Conservation (phyloP, 2,329 filamentous ascomycete genomes). For the Arthroderma sp. region DNA sequence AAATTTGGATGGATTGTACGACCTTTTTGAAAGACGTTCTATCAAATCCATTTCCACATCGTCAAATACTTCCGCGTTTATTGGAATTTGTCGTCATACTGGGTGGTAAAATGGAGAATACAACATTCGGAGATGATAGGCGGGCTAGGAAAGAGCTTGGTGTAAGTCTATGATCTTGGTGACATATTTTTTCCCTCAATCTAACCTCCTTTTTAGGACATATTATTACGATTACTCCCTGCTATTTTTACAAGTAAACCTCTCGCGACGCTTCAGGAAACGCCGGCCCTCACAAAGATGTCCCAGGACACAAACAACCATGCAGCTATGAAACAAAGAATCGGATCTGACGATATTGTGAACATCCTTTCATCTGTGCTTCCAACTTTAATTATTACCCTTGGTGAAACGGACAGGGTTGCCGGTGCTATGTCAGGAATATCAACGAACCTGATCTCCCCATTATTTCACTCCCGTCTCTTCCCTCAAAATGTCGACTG, state of each 20-base stretch:
- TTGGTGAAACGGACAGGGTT: conserved; percentile 77
- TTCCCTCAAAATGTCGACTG: conserved; percentile 77
- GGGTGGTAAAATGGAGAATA: conserved; percentile 93
- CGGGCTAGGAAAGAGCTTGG: conserved; percentile 84
- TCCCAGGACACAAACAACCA: conserved; percentile 23
- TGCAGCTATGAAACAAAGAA: conserved; percentile 17
- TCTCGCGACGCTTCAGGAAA: conserved; percentile 54
- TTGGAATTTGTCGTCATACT: conserved; percentile 81
- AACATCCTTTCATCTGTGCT: conserved; percentile 66
- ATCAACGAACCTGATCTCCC: conserved; percentile 68
- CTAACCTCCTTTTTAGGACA: conserved; percentile 46
- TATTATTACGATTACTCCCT: conserved; percentile 74
- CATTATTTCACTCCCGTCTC: conserved; percentile 65
- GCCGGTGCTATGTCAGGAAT: conserved; percentile 65
- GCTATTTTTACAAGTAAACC: conserved; percentile 90
- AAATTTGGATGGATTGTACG: conserved; percentile 93
- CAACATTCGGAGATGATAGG: conserved; percentile 86
- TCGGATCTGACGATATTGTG: conserved; percentile 61
- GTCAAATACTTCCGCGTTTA: conserved; percentile 74
- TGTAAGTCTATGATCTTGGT: conserved; percentile 39
- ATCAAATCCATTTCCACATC: conserved; percentile 85
- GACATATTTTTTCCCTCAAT: not conserved
- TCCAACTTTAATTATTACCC: conserved; percentile 65
- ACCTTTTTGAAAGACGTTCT: conserved; percentile 80
- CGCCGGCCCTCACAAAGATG: conserved; percentile 27